These are phyloP conservation scores for Ganoderma leucocontextum DNA, from an alignment of 1,284 basidiomycete species.

Conservation along the genomic window DNA sequence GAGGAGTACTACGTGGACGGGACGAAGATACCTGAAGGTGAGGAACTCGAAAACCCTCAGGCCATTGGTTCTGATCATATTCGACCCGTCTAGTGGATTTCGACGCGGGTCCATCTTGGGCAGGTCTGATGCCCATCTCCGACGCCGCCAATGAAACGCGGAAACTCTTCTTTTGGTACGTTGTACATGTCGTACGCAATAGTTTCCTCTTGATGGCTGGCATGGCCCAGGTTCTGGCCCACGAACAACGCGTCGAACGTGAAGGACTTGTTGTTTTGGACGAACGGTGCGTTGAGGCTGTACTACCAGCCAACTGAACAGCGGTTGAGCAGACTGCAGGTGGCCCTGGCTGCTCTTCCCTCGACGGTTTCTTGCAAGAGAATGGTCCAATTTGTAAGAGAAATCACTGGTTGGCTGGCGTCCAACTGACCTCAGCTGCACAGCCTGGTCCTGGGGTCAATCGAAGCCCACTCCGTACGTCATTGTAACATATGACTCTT, in stretches of 20 bases:
- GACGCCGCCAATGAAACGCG: conserved; percentile 45
- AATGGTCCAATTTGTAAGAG: conserved; percentile 52
- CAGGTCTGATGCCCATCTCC: conserved; percentile 50
- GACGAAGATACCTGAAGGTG: not conserved
- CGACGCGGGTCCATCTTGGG: conserved; percentile 49
- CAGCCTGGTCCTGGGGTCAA: conserved; percentile 67
- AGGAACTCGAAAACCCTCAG: not conserved
- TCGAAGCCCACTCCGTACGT: conserved; percentile 54
- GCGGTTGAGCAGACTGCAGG: not conserved
- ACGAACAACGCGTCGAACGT: conserved; percentile 53
- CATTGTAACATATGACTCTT: not conserved
- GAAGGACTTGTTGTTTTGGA: conserved; percentile 62
- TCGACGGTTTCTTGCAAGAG: conserved; percentile 60
- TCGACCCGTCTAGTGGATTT: not conserved
- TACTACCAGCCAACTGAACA: not conserved
- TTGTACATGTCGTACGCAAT: conserved; percentile 19
- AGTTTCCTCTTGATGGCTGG: conserved; percentile 14
- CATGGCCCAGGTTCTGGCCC: conserved; percentile 51
- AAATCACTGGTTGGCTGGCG: not conserved
- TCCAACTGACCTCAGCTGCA: conserved; percentile 2
- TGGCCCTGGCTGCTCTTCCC: conserved; percentile 40
- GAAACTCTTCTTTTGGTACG: conserved; percentile 56
- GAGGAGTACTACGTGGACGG: not conserved
- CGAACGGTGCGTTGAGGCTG: conserved; percentile 35
- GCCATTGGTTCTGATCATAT: no score